Evolutionary conservation across 1,284 basidiomycete genomes (phyloP), one percentile per base, ranked within the genome.

Genomic region (Hortiboletus rubellus): DNA sequence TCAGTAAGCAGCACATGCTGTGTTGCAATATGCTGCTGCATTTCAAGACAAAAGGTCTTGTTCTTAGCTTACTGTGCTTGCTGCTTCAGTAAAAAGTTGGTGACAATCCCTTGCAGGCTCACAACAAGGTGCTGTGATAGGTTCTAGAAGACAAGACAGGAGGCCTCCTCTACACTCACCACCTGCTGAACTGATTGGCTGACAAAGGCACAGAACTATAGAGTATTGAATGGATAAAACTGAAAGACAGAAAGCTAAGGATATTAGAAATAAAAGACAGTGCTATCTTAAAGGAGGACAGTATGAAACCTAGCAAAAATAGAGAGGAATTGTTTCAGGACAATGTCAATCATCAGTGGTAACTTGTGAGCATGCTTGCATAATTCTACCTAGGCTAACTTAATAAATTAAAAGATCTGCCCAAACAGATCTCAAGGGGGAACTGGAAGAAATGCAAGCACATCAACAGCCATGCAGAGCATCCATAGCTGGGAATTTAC

Each of bases 271-370:
- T 52, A 67, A 3, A 71, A 58, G 3, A 71, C 44, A 14, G 69
- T 70, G n/a, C 59, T 47, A 49, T 72, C 69, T 54, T 73, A 67
- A 34, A 71, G 55, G 9, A 73, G 55, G 30, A 72, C 46, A 5
- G 17, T 48, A n/a, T 58, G 17, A 6, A 54, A 49, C 37, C 30
- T 33, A 3, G 4, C 6, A 5, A 53, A 37, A 14, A 53, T 18
- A 17, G 44, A 53, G 9, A 52, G 51, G 10, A 46, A 52, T 34
- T 52, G 44, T 37, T n/a, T 46, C 6, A 46, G 18, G 24, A 44
- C 44, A 46, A 52, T 52, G 37, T 52, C 12, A 24, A 38, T 52
- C 27, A 27, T 27, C 18, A 18, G 18, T 18, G 18, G 18, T 18
- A 18, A 18, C 18, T 18, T 18, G 18, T 18, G 18, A 18, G 18